Conservation (phyloP, 768 basidiomycete genomes). For the Serendipita sp. region DNA sequence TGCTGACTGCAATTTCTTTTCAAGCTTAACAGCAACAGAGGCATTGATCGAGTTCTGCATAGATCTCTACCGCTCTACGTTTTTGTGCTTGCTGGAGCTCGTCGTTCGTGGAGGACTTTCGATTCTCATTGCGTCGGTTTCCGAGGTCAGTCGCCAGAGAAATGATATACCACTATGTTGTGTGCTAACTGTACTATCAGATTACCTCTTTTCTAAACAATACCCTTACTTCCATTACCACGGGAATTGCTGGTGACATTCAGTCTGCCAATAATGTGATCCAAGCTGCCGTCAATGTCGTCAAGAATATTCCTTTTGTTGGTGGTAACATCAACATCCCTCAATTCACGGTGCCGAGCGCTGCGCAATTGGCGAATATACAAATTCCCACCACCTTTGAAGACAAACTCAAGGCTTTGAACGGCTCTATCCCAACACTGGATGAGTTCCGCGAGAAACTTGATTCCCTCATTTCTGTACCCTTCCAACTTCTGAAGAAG, state of each 20-base stretch:
- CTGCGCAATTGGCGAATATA: slow-evolving; percentile 60
- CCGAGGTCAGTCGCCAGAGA: slow-evolving; percentile 42
- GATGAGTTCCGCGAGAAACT: slow-evolving; percentile 55
- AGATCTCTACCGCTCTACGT: slow-evolving; percentile 81
- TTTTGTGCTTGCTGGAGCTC: slow-evolving; percentile 87
- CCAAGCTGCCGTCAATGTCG: slow-evolving; percentile 39
- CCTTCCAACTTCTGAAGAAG: slow-evolving; percentile 74
- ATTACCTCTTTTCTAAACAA: slow-evolving; percentile 52
- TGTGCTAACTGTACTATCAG: slow-evolving; percentile 25
- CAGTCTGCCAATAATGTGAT: slow-evolving; percentile 53
- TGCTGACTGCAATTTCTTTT: slow-evolving; percentile 19
- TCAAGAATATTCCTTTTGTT: slow-evolving; percentile 55
- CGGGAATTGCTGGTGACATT: slow-evolving; percentile 42
- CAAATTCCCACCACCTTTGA: slow-evolving; percentile 66
- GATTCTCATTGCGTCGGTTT: slow-evolving; percentile 65
- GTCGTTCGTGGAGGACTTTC: slow-evolving; percentile 67
- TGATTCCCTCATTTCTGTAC: slow-evolving; percentile 55
- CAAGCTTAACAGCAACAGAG: slow-evolving; percentile 67
- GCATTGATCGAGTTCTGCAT: slow-evolving; percentile 82
- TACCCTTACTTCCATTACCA: slow-evolving; percentile 36
- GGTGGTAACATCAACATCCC: slow-evolving; percentile 47
- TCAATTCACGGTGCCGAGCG: slow-evolving; percentile 57
- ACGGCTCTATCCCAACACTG: slow-evolving; percentile 64
- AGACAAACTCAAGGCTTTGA: slow-evolving; percentile 57
- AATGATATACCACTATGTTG: background rate